Evolutionary conservation across 306 rosid genomes (phyloP), one percentile per base, ranked within the genome.

Genomic region (Cucurbita argyrosperma): DNA sequence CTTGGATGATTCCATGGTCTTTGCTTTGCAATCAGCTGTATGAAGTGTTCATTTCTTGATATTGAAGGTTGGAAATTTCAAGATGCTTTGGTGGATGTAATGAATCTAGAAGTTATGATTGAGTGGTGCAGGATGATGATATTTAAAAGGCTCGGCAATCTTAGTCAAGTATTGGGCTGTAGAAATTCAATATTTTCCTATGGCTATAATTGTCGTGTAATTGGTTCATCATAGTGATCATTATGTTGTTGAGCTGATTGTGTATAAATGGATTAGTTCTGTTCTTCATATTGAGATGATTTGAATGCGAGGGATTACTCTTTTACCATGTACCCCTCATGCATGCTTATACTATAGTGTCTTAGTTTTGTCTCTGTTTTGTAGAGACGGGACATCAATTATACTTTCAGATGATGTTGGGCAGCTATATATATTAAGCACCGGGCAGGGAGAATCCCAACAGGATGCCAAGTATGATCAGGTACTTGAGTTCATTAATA

Each of bases 391-490:
- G 84, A 91, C 99, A 72, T 95, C 99, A 23, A 84, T 95, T 67
- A 87, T 95, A 83, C 92, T 95, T 67, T 95, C 99, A 12, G 99
- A 95, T 80, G 96, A 95, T 81, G 99, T 89, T 78, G 99, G 99
- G 72, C 99, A 95, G 80, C 87, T 95, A 43, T 91, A 95, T 72
- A 85, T 86, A 83, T 81, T 95, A 80, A 88, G 82, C 81, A 89
- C 97, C 16, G 99, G 99, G 62, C 97, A 91, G 83, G 99, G 97
- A 59, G 97, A 95, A 74, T 91, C 95, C 82, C 97, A 95, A 76
- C 81, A 85, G 71, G 96, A 91, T 88, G 99, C 99, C 63, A 84
- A 91, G 82, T 95, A 95, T 76, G 97, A 95, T 78, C 99, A 95
- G 96, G 99, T 95, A 83, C 75, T 56, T 78, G 26, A 76, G 51